These are phyloP conservation scores for Lathyrus sativus DNA, from an alignment of 306 rosid species.

Conservation along the genomic window DNA sequence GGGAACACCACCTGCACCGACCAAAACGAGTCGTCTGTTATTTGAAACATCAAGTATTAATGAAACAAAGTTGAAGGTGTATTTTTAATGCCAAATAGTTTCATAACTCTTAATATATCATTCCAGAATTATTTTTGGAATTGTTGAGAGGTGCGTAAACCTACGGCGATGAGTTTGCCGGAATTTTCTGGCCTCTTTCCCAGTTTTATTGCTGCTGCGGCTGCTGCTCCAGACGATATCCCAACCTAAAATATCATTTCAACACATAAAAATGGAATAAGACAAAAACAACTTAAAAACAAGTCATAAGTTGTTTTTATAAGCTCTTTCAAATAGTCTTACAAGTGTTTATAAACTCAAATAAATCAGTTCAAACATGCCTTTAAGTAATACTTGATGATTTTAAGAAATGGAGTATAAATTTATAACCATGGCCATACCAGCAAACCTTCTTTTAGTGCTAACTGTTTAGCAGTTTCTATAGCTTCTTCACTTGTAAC, in stretches of 20 bases:
- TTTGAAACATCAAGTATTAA: too few species aligned
- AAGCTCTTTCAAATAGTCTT: neutral
- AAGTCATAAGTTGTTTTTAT: neutral
- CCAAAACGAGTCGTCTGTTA: neutral
- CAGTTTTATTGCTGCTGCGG: constrained; percentile 58
- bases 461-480: constrained; percentile 58
- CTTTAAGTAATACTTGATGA: neutral
- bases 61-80: neutral
- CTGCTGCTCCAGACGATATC: constrained; percentile 72
- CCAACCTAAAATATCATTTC: constrained; percentile 50
- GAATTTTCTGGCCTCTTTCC: constrained; percentile 41
- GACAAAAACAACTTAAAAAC: neutral
- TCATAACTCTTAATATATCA: neutral
- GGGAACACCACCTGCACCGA: constrained; percentile 54
- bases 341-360: neutral
- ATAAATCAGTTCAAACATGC: neutral
- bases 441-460: constrained; percentile 74
- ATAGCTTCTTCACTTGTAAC: constrained; percentile 51
- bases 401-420: constrained; percentile 5
- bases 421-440: constrained; percentile 35
- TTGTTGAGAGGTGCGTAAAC: constrained; percentile 9
- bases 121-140: neutral
- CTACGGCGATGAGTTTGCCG: constrained; percentile 62
- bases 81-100: neutral
- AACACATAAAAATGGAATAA: neutral